Evolutionary conservation across 1,284 basidiomycete genomes (phyloP).

Genomic region (Ganoderma multipileum): DNA sequence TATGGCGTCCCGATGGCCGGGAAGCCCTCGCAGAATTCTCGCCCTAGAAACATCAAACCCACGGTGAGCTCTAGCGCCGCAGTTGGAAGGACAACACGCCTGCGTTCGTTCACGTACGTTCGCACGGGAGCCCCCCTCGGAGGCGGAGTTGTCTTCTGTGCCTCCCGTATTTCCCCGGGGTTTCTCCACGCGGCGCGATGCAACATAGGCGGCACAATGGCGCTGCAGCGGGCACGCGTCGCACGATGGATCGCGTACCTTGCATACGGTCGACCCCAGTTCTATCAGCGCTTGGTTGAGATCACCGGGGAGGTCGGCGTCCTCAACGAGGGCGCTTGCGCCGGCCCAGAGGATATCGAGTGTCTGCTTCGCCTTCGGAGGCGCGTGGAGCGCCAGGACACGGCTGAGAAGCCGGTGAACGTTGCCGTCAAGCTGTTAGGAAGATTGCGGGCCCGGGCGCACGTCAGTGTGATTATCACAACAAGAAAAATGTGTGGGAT

Average conservation of each 20-base stretch:
- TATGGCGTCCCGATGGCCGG: slow-evolving; percentile 3
- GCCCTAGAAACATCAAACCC: slow-evolving; percentile 21
- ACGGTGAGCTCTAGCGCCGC: slow-evolving; percentile 23
- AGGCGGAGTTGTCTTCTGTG: slow-evolving; percentile 21
- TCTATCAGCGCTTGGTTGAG: slow-evolving; percentile 91
- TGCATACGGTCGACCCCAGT: slow-evolving; percentile 91
- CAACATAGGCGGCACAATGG: slow-evolving; percentile 71
- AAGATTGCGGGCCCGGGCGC: slow-evolving; percentile 14
- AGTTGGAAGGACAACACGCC: slow-evolving; percentile 6
- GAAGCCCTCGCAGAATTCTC: slow-evolving; percentile 20
- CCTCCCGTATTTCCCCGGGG: slow-evolving; percentile 11
- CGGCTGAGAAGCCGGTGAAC: slow-evolving; percentile 86
- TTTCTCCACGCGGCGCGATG: slow-evolving; percentile 29
- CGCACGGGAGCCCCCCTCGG: slow-evolving; percentile 9
- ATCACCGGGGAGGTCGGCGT: slow-evolving; percentile 70
- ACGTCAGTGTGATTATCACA: slow-evolving; percentile 15
- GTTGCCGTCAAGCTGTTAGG: slow-evolving; percentile 85
- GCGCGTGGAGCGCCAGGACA: slow-evolving; percentile 81
- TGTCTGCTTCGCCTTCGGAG: slow-evolving; percentile 79
- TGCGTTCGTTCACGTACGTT: background rate
- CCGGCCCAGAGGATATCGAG: slow-evolving; percentile 85
- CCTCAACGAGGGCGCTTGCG: slow-evolving; percentile 73
- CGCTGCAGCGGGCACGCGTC: slow-evolving; percentile 70
- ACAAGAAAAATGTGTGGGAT: slow-evolving; percentile 1
- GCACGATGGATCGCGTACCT: slow-evolving; percentile 82